Conservation (phyloP, 768 basidiomycete species). For the Gloeophyllum trabeum region DNA sequence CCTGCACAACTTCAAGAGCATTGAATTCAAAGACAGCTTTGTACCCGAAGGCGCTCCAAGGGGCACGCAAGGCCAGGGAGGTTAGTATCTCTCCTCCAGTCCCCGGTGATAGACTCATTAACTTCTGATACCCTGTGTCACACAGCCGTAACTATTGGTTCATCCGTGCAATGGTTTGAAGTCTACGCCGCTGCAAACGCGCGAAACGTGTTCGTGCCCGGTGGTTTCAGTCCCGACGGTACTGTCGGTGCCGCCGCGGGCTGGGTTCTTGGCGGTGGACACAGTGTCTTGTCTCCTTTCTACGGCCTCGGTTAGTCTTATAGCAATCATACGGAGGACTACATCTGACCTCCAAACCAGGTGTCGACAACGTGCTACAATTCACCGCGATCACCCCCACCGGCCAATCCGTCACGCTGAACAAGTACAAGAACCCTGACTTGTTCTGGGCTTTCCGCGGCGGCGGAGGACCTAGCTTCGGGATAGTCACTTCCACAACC, state of each 20-base stretch:
- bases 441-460: slow-evolving; percentile 4
- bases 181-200: not conserved
- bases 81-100: too few relatives aligned
- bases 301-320: not conserved
- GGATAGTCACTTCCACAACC: too few relatives aligned
- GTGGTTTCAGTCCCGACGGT: not conserved
- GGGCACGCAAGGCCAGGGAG: too few relatives aligned
- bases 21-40: too few relatives aligned
- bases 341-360: too few relatives aligned
- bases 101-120: too few relatives aligned
- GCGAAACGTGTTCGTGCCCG: not conserved
- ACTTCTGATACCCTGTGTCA: too few relatives aligned
- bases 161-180: not conserved
- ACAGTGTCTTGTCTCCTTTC: not conserved
- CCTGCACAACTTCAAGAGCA: too few relatives aligned
- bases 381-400: not conserved
- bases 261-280: not conserved
- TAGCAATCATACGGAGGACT: too few relatives aligned
- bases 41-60: too few relatives aligned
- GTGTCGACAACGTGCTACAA: not conserved
- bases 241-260: not conserved
- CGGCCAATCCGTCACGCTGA: not conserved
- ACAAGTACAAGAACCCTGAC: not conserved
- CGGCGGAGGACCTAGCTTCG: slow-evolving; percentile 1
- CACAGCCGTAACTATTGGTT: not conserved